A percentile compares a stretch with the other conserved stretches of the same genome.
Evolutionary conservation across 1,139 yeast genomes (phyloP).

Genomic region (Meyerozyma carpophila): DNA sequence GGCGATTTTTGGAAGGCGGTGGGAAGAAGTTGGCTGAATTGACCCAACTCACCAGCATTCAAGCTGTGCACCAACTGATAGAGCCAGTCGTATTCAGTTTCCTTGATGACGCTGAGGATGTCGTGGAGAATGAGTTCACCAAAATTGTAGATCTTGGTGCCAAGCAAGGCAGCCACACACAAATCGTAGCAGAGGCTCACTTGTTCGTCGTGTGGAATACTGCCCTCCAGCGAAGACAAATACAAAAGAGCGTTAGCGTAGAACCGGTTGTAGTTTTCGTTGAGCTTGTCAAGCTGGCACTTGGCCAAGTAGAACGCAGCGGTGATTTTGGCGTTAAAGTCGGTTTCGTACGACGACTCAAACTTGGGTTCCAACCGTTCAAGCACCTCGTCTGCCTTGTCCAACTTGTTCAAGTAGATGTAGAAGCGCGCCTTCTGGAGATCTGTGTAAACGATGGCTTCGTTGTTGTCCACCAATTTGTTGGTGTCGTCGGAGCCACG

Average conservation of each 20-base stretch:
- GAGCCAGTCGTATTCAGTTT: slow-evolving; percentile 63
- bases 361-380: slow-evolving; percentile 56
- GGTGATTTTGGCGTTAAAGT: slow-evolving; percentile 64
- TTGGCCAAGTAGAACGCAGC: slow-evolving; percentile 81
- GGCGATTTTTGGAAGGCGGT: slow-evolving; percentile 44
- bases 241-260: slow-evolving; percentile 59
- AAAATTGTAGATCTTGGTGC: slow-evolving; percentile 89
- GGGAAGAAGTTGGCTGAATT: slow-evolving; percentile 49
- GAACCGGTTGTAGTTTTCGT: slow-evolving; percentile 73
- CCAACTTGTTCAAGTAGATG: slow-evolving; percentile 51
- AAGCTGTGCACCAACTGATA: slow-evolving; percentile 63
- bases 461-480: slow-evolving; percentile 32
- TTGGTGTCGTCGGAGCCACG: slow-evolving; percentile 33
- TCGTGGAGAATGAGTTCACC: slow-evolving; percentile 94
- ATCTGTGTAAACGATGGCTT: slow-evolving; percentile 53
- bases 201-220: slow-evolving; percentile 15
- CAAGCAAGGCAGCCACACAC: slow-evolving; percentile 81
- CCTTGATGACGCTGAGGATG: slow-evolving; percentile 53
- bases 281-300: slow-evolving; percentile 69
- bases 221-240: slow-evolving; percentile 46
- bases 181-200: slow-evolving; percentile 69
- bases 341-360: slow-evolving; percentile 29
- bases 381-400: slow-evolving; percentile 64
- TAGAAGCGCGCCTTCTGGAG: slow-evolving; percentile 76
- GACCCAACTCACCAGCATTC: slow-evolving; percentile 70